Conservation (phyloP, 495 filamentous ascomycete species). For the Lasiosphaeria hispida region DNA sequence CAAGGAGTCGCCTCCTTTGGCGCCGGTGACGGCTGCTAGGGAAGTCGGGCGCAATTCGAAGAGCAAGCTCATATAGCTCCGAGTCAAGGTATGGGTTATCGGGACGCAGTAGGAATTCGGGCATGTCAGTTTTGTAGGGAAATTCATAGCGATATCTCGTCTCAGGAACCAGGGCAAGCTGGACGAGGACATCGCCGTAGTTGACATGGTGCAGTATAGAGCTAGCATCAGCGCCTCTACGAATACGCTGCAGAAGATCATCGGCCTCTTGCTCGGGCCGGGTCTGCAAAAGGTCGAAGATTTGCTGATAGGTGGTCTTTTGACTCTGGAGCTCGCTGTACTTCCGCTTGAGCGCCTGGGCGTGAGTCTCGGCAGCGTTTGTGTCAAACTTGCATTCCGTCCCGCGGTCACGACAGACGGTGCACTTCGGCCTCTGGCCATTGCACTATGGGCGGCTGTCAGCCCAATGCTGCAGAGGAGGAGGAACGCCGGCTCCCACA, state of each 20-base stretch:
- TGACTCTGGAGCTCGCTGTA: conserved; percentile 35
- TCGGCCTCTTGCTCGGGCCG: conserved; percentile 33
- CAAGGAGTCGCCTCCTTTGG: too few species aligned
- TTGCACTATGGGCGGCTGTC: conserved; percentile 31
- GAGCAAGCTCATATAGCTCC: conserved; percentile 31
- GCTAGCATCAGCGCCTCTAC: conserved; percentile 33
- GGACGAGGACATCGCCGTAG: conserved; percentile 39
- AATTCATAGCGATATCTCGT: conserved; percentile 41
- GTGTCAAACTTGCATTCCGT: conserved; percentile 41
- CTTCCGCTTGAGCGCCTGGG: conserved; percentile 43
- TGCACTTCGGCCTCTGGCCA: conserved; percentile 36
- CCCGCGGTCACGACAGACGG: conserved; percentile 33
- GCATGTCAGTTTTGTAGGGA: conserved; percentile 40
- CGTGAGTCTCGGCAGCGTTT: conserved; percentile 36
- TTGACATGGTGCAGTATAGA: conserved; percentile 37
- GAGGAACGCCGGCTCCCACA: conserved; percentile 18
- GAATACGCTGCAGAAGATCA: conserved; percentile 38
- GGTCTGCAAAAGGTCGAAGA: conserved; percentile 34
- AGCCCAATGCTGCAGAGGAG: not conserved
- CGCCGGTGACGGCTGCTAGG: not conserved
- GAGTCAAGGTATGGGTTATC: conserved; percentile 41
- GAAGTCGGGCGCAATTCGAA: not conserved
- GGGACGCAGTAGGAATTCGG: conserved; percentile 25
- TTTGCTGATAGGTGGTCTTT: conserved; percentile 34
- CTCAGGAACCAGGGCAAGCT: conserved; percentile 39